phyloP scores from a whole-genome alignment of 2,329 filamentous ascomycete species.

The Fusarium incarnatum region DNA sequence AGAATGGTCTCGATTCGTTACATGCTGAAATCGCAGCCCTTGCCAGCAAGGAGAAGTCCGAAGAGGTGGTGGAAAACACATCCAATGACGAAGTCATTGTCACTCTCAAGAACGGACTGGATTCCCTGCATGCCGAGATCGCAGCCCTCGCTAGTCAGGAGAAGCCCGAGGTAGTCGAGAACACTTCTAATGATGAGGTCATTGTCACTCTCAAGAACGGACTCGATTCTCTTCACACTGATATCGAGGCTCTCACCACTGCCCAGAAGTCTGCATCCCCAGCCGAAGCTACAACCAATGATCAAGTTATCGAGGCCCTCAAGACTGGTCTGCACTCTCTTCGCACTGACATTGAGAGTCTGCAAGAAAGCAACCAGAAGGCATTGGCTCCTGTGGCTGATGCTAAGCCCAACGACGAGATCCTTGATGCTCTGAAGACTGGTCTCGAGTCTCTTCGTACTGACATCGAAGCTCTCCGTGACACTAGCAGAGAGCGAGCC shows the following conservation, averaged over 20 bases:
- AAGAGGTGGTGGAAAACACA: constrained; percentile 52
- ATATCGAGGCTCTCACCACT: constrained; percentile 78
- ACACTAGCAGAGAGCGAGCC: constrained; percentile 75
- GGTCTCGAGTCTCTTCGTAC: constrained; percentile 77
- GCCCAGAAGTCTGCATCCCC: constrained; percentile 58
- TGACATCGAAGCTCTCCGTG: constrained; percentile 76
- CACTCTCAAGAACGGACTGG: constrained; percentile 81
- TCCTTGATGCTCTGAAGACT: constrained; percentile 83
- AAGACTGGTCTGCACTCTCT: constrained; percentile 43
- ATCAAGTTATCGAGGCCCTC: constrained; percentile 39
- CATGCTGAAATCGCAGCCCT: constrained; percentile 74
- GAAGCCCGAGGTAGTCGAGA: constrained; percentile 19
- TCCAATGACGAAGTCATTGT: constrained; percentile 80
- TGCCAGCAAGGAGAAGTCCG: constrained; percentile 65
- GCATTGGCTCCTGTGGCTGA: constrained; percentile 69
- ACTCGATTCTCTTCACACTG: constrained; percentile 74
- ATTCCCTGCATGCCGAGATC: constrained; percentile 77
- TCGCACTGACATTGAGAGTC: constrained; percentile 40
- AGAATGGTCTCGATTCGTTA: constrained; percentile 78
- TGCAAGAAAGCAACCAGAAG: constrained; percentile 73
- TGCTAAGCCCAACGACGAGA: constrained; percentile 82
- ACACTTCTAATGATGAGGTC: constrained; percentile 74
- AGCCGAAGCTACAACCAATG: constrained; percentile 34
- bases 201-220: constrained; percentile 84
- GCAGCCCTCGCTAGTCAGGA: constrained; percentile 69